Conservation (phyloP, 805 yeast genomes). For the Kodamaea hsintzibuensis region DNA sequence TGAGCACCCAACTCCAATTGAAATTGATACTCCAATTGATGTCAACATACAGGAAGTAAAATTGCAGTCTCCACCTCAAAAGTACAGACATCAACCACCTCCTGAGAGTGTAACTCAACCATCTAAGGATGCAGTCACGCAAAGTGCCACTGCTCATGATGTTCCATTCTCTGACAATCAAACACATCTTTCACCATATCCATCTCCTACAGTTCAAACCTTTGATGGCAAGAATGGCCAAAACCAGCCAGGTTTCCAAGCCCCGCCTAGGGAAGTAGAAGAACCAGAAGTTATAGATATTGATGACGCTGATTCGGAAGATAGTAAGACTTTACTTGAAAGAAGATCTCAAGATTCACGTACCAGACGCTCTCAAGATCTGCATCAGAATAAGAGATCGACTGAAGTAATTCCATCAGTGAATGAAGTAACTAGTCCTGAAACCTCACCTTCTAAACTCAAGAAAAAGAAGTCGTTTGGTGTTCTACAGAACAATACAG, state of each 20-base stretch:
- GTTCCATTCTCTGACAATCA: neutral
- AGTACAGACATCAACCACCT: slow-evolving; percentile 9
- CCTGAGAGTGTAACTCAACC: slow-evolving; percentile 1
- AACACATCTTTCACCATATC: slow-evolving; percentile 6
- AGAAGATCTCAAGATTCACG: neutral
- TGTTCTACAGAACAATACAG: slow-evolving; percentile 12
- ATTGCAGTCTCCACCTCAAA: slow-evolving; percentile 9
- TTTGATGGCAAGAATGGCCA: neutral
- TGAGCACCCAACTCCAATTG: neutral
- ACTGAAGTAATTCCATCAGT: slow-evolving; percentile 3
- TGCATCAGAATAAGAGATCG: slow-evolving; percentile 2
- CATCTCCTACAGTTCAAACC: slow-evolving; percentile 9
- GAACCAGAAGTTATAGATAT: slow-evolving; percentile 6
- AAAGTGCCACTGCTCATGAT: neutral
- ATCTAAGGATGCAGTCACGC: neutral
- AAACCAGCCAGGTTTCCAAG: neutral
- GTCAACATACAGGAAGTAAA: neutral
- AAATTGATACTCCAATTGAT: neutral
- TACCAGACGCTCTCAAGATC: slow-evolving; percentile 2
- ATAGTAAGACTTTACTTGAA: slow-evolving; percentile 1
- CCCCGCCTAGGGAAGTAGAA: neutral
- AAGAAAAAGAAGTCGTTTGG: slow-evolving; percentile 17
- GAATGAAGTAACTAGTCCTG: slow-evolving; percentile 11
- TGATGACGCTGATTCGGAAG: slow-evolving; percentile 10
- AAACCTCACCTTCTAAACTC: slow-evolving; percentile 15